A percentile compares a stretch with the other conserved stretches of the same genome.
Evolutionary conservation across 176 grass and related monocot genomes (phyloP).

Genomic region (Cenchrus americanus): DNA sequence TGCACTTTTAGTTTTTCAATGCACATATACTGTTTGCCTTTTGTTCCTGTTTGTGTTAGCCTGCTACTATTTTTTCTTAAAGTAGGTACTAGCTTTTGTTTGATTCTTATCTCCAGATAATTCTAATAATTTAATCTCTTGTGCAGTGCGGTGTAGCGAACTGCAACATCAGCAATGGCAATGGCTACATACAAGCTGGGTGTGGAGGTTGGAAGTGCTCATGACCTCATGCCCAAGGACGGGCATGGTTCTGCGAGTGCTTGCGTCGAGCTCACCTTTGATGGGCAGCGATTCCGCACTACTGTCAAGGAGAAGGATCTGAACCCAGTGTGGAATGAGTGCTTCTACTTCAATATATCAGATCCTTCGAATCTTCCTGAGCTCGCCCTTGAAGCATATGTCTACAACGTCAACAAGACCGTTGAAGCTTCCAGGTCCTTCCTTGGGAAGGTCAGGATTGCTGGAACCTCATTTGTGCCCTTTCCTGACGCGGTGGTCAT

Average conservation of each 20-base stretch:
- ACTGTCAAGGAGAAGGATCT: slow-evolving; percentile 84
- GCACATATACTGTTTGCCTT: neutral
- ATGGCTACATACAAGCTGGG: slow-evolving; percentile 80
- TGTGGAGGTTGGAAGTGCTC: slow-evolving; percentile 81
- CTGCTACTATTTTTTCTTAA: neutral
- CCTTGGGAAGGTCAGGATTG: slow-evolving; percentile 90
- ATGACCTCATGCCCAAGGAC: slow-evolving; percentile 96
- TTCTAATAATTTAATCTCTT: slow-evolving; percentile 10
- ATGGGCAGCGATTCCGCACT: slow-evolving; percentile 87
- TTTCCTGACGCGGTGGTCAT: slow-evolving; percentile 75
- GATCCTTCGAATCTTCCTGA: slow-evolving; percentile 75
- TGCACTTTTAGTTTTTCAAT: neutral
- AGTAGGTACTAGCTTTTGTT: neutral
- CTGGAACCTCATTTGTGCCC: slow-evolving; percentile 92
- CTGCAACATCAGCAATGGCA: neutral
- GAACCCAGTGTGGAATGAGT: slow-evolving; percentile 86
- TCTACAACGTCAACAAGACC: slow-evolving; percentile 76
- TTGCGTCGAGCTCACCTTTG: slow-evolving; percentile 84
- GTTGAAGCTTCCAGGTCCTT: slow-evolving; percentile 59
- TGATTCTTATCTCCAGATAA: neutral
- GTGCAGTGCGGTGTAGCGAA: neutral
- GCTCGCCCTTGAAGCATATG: slow-evolving; percentile 85
- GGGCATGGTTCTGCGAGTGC: slow-evolving; percentile 86
- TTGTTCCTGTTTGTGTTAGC: neutral
- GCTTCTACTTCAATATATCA: slow-evolving; percentile 85